These are phyloP conservation scores for Talaromyces sp. DNA, from an alignment of 2,329 filamentous ascomycete genomes.

Conservation along the genomic window DNA sequence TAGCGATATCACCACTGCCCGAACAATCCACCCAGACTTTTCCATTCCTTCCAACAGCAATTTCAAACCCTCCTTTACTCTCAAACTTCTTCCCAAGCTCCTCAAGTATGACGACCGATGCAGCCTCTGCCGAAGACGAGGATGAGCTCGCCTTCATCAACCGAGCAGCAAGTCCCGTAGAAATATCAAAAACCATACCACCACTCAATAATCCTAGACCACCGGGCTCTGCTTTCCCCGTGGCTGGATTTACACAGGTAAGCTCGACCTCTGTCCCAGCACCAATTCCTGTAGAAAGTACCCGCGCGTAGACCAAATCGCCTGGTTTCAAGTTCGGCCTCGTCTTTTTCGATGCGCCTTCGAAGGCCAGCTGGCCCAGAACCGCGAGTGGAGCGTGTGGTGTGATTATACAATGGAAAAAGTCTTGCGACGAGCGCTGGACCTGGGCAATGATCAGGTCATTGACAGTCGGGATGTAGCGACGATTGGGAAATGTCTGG, in stretches of 20 bases:
- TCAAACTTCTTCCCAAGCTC: constrained; percentile 73
- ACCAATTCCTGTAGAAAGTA: constrained; percentile 72
- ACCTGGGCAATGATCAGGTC: constrained; percentile 89
- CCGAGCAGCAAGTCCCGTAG: constrained; percentile 74
- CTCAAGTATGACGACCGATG: constrained; percentile 70
- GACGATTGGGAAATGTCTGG: constrained; percentile 35
- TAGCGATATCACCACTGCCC: constrained; percentile 51
- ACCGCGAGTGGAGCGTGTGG: constrained; percentile 61
- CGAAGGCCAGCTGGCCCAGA: constrained; percentile 86
- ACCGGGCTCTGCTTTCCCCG: constrained; percentile 82
- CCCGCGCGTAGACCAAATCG: constrained; percentile 82
- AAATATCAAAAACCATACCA: constrained; percentile 83
- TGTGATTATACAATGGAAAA: constrained; percentile 75
- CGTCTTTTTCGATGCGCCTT: constrained; percentile 87
- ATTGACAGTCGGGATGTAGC: constrained; percentile 76
- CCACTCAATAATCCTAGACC: constrained; percentile 78
- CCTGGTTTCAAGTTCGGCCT: constrained; percentile 72
- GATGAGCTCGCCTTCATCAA: constrained; percentile 52
- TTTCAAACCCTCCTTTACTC: constrained; percentile 68
- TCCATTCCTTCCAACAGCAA: constrained; percentile 89
- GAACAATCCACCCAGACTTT: constrained; percentile 82
- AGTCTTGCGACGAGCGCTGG: constrained; percentile 69
- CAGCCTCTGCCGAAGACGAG: constrained; percentile 47
- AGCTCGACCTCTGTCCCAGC: constrained; percentile 85
- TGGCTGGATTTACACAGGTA: constrained; percentile 80